A percentile compares a stretch with the other conserved stretches of the same genome.
phyloP scores from a whole-genome alignment of 257 asterid genomes.

The Haberlea rhodopensis region DNA sequence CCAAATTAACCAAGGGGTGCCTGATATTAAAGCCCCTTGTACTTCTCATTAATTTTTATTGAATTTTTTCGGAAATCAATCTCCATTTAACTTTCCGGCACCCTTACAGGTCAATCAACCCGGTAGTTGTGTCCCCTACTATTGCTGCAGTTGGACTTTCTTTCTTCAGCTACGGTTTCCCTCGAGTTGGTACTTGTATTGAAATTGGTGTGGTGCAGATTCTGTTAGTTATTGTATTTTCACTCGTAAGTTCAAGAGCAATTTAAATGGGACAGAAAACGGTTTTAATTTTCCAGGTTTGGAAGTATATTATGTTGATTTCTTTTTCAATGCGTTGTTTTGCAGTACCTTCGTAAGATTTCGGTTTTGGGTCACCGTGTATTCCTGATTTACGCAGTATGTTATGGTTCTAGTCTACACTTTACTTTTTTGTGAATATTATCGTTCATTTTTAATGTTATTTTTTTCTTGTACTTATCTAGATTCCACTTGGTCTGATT shows the following conservation, averaged over 20 bases:
- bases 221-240: conserved; percentile 67
- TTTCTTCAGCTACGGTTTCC: conserved; percentile 90
- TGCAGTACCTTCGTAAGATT: conserved; percentile 97
- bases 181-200: conserved; percentile 85
- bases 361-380: conserved; percentile 90
- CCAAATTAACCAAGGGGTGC: not conserved
- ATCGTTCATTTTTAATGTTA: conserved; percentile 5
- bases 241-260: conserved; percentile 67
- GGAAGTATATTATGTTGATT: conserved; percentile 1
- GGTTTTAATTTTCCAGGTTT: conserved; percentile 9
- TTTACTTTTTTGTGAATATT: not conserved
- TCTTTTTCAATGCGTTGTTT: conserved; percentile 22
- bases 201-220: conserved; percentile 92
- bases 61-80: conserved; percentile 5
- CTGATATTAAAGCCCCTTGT: not conserved
- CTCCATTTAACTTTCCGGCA: conserved; percentile 10
- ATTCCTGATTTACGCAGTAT: conserved; percentile 84
- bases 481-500: conserved; percentile 83
- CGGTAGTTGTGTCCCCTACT: conserved; percentile 94
- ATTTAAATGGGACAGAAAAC: conserved; percentile 4
- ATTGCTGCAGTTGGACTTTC: conserved; percentile 98
- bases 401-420: conserved; percentile 15
- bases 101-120: conserved; percentile 77
- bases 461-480: conserved; percentile 22
- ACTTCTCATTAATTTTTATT: not conserved